A percentile compares a stretch with the other conserved stretches of the same genome.
phyloP scores from a whole-genome alignment of 805 yeast species.

The Grigorovia jiainica region DNA sequence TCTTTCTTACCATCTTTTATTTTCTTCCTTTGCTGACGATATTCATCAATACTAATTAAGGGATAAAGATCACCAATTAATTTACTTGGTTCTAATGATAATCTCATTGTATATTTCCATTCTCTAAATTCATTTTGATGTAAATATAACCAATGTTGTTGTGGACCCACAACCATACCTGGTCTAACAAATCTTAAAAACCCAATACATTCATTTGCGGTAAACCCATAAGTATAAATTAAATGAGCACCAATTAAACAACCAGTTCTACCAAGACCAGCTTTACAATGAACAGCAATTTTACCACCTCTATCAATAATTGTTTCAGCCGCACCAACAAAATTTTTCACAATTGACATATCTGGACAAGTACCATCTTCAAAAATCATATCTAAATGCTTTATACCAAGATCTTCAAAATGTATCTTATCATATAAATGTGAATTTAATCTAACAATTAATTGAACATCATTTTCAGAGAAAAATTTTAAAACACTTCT shows the following conservation, averaged over 20 bases:
- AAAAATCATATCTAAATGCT: slow-evolving; percentile 90
- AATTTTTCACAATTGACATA: slow-evolving; percentile 82
- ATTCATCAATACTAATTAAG: slow-evolving; percentile 52
- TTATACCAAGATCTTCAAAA: slow-evolving; percentile 73
- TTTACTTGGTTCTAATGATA: slow-evolving; percentile 58
- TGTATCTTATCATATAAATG: slow-evolving; percentile 80
- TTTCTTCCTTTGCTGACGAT: slow-evolving; percentile 41
- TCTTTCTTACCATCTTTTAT: slow-evolving; percentile 23
- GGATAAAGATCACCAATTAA: slow-evolving; percentile 61
- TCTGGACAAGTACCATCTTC: slow-evolving; percentile 98
- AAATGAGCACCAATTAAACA: slow-evolving; percentile 95
- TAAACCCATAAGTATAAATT: slow-evolving; percentile 92
- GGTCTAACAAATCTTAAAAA: slow-evolving; percentile 95
- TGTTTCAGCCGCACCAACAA: slow-evolving; percentile 91
- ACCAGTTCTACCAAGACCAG: slow-evolving; percentile 96
- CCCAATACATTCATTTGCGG: slow-evolving; percentile 94
- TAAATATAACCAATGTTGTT: slow-evolving; percentile 95
- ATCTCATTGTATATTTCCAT: slow-evolving; percentile 87
- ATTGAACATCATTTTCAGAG: slow-evolving; percentile 59
- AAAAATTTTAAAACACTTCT: slow-evolving; percentile 75
- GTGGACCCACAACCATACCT: slow-evolving; percentile 99
- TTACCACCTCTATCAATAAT: slow-evolving; percentile 79
- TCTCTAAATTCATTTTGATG: slow-evolving; percentile 95
- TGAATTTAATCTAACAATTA: slow-evolving; percentile 88
- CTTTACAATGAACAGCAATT: slow-evolving; percentile 98